Base-by-base conservation (phyloP, 257 asterid species). In the Ajuga chamaepitys region DNA sequence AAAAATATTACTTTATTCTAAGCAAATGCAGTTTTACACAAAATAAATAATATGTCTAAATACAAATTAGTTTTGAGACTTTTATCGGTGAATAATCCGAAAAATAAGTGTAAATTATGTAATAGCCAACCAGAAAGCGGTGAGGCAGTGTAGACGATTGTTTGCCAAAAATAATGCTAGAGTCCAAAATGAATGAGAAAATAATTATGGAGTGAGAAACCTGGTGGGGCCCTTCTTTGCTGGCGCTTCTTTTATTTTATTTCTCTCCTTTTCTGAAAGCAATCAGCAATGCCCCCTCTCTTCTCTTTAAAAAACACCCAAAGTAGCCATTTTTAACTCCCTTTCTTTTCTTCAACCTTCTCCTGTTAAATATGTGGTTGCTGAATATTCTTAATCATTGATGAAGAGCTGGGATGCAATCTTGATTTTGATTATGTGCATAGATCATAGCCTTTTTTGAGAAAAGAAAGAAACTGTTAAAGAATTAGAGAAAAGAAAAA, bases 161-260 rank as follows among this genome's bases (percentile, higher is more conserved):
- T n/a, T n/a, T n/a, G n/a, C n/a, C n/a, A n/a, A n/a, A n/a, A n/a
- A 62, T 9, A 41, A 67, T 22, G 77, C 82, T 66, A 78, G 25
- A 59, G 55, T 71, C 82, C 78, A 78, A 78, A 75, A 66, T 54
- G 55, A 21, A 64, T 24, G 54, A 38, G 35, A 45, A 77, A 67
- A 58, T 41, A 58, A 65, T 70, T 34, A 74, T 65, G 18, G 22
- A 60, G 10, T 16, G 59, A 70, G 50, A 69, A 66, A 45, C 60
- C 53, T n/a, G 35, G 74, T 12, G 77, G 81, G 84, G 45, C 70
- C 84, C 77, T 4, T 26, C 25, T 45, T 67, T 73, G 82, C 77
- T 82, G 80, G 78, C 78, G 34, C 68, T 65, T 61, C 59, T 47
- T 68, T 65, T 74, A 63, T 21, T 62, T 56, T 58, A 28, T 22